These are phyloP conservation scores for Backusella luteola DNA, from an alignment of 192 early-diverging fungal species.

Conservation along the genomic window DNA sequence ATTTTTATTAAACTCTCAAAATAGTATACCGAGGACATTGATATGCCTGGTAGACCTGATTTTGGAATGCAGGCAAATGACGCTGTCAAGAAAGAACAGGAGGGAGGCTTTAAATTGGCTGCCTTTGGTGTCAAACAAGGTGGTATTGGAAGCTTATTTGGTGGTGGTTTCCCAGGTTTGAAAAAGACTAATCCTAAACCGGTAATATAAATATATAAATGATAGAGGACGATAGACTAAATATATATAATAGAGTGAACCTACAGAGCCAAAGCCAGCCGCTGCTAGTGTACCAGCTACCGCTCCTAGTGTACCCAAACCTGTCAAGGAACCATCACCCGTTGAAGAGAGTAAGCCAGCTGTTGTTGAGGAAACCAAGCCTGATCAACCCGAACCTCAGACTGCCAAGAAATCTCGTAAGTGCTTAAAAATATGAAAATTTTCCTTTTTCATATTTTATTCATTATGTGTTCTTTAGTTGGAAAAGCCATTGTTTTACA, in stretches of 20 bases:
- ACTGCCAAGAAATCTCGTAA: not conserved
- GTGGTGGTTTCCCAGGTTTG: conserved; percentile 66
- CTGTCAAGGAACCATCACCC: not conserved
- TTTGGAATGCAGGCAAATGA: conserved; percentile 9
- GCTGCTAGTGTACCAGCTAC: not conserved
- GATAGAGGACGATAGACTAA: not conserved
- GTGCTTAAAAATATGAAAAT: not conserved
- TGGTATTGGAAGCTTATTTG: conserved; percentile 72
- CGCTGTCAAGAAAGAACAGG: not conserved
- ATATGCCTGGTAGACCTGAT: conserved; percentile 30
- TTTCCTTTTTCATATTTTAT: not conserved
- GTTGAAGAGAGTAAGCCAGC: not conserved
- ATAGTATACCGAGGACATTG: conserved; percentile 34
- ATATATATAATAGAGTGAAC: not conserved
- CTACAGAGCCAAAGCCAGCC: not conserved
- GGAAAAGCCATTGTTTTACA: conserved; percentile 46
- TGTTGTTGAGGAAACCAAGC: not conserved
- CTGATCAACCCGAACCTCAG: not conserved
- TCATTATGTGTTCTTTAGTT: not conserved
- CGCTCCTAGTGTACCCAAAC: not conserved
- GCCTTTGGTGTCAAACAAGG: conserved; percentile 80
- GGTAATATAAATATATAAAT: not conserved
- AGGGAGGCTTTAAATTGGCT: conserved; percentile 58
- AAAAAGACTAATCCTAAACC: conserved; percentile 49
- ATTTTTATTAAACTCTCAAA: not conserved